These are phyloP conservation scores for Pythium dissotocum DNA, from an alignment of 352 stramenopile genomes.

Conservation along the genomic window DNA sequence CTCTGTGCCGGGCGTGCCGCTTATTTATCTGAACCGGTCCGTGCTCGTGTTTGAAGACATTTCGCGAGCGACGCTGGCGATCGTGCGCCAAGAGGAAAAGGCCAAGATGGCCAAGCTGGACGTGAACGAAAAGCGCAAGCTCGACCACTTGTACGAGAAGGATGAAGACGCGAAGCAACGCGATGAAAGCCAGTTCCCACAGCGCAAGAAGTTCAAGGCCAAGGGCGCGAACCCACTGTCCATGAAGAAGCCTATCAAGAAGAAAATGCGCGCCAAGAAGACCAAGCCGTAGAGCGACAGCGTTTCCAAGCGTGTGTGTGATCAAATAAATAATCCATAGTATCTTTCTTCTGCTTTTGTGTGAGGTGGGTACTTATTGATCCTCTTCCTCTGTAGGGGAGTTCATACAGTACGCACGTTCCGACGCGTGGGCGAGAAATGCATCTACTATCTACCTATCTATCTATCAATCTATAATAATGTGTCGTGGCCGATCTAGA, in stretches of 20 bases:
- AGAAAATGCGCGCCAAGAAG: conserved; percentile 82
- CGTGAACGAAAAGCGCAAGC: conserved; percentile 74
- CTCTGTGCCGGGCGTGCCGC: conserved; percentile 64
- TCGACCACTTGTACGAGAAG: conserved; percentile 45
- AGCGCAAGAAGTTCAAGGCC: conserved; percentile 52
- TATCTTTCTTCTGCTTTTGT: background rate
- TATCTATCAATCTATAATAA: background rate
- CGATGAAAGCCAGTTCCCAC: conserved; percentile 22
- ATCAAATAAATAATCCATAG: conserved; percentile 5
- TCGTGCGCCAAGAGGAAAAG: conserved; percentile 81
- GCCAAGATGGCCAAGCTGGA: conserved; percentile 68
- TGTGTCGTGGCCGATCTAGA: conserved; percentile 39
- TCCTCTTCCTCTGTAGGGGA: background rate
- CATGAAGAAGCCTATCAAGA: conserved; percentile 73
- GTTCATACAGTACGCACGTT: conserved; percentile 10
- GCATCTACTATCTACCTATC: background rate
- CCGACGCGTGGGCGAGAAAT: conserved; percentile 14
- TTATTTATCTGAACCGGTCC: conserved; percentile 88
- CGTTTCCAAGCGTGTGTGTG: background rate
- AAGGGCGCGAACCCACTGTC: conserved; percentile 80
- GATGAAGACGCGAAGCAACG: conserved; percentile 12
- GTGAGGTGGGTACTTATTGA: background rate
- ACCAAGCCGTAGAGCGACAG: conserved; percentile 36
- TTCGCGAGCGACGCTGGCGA: conserved; percentile 69
- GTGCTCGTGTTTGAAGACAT: conserved; percentile 89